Base-by-base conservation (phyloP, 108 stramenopile genomes). In the Asterionellopsis glacialis region DNA sequence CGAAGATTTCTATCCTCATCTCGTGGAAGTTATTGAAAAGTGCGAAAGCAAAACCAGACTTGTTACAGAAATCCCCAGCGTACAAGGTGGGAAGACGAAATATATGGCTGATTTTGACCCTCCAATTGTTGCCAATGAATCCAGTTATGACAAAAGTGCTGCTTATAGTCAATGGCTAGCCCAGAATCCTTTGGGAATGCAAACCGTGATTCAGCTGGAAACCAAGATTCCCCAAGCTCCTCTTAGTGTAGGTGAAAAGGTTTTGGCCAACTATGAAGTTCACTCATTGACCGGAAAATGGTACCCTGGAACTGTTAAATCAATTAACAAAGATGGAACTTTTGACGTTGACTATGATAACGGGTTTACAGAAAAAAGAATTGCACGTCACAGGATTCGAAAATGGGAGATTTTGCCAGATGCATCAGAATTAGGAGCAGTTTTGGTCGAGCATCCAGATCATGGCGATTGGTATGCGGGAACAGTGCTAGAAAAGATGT, bases 121-220 rank as follows among this genome's bases (percentile, higher is more conserved):
- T 38, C 51, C 49, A 1, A 3, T 21, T 0, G 40, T 48, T 12
- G 72, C 61, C 38, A 45, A 49, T 33, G 64, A 58, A 28, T 47
- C 45, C 11, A 82, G 78, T 25, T 90, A 90, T 50, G 82, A 90
- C 40, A 73, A 69, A 44, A 63, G 52, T 3, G 69, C 74, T 12
- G 68, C 76, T 15, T 38, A 80, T 51, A 60, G 73, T 45, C 89
- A 91, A 56, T 85, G 74, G 57, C 57, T 72, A 40, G 53, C 65
- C 33, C 89, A 90, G 65, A 67, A 72, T 3, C 68, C 85, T 9
- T 26, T 82, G 39, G 88, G 80, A 9, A 67, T 66, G 19, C 88
- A 90, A 68, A 73, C 50, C 19, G 53, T 90, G 14, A 68, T 74
- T 25, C 88, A 86, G 57, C 59, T 69, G 22, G 77, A 80, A 27